These are phyloP conservation scores for Neurospora sp. DNA, from an alignment of 495 filamentous ascomycete genomes.

Conservation along the genomic window DNA sequence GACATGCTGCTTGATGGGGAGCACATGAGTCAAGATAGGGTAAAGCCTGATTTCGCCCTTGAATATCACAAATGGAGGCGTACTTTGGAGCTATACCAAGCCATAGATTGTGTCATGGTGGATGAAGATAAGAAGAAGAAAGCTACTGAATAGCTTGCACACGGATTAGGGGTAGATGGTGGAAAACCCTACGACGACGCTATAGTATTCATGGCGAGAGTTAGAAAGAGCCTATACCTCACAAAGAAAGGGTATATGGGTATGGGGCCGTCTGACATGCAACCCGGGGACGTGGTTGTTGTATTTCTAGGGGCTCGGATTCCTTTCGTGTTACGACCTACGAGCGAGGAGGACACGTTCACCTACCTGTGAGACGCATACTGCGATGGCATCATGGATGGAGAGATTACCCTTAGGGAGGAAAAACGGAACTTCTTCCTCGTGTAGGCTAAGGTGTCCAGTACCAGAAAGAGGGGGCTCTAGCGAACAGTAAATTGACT, in stretches of 20 bases:
- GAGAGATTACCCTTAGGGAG: not conserved
- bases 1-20: not conserved
- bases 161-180: no score
- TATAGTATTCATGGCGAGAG: no score
- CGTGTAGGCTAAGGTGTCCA: not conserved
- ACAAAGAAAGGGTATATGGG: slow-evolving; percentile 5
- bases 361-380: slow-evolving; percentile 2
- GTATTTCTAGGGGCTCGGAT: slow-evolving; percentile 1
- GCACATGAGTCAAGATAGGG: no score
- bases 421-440: not conserved
- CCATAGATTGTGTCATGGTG: no score
- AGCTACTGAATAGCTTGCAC: no score
- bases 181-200: no score
- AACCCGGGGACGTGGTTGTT: not conserved
- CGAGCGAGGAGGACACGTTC: not conserved
- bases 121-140: no score
- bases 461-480: no score
- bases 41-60: not conserved
- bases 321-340: slow-evolving; percentile 6
- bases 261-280: slow-evolving; percentile 1
- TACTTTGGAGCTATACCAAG: not conserved
- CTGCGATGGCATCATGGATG: slow-evolving; percentile 14
- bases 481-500: no score
- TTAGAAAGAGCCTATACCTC: not conserved
- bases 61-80: not conserved